Conservation (phyloP, 208 protist genomes). For the Tritrichomonas musculus region DNA sequence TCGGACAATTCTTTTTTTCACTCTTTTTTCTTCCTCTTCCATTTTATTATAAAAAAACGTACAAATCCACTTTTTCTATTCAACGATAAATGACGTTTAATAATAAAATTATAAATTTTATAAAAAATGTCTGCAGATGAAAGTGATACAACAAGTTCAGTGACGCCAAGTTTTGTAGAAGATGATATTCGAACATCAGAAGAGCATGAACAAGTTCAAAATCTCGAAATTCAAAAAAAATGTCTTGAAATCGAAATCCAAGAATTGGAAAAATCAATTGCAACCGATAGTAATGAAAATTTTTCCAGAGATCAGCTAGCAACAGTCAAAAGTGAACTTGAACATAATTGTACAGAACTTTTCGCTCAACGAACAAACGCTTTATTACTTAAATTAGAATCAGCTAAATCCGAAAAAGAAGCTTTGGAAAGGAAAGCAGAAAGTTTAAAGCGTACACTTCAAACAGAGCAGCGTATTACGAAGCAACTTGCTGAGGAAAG, state of each 20-base stretch:
- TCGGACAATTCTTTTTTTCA: too few relatives aligned
- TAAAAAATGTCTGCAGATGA: background rate
- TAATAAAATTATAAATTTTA: too few relatives aligned
- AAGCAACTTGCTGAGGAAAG: background rate
- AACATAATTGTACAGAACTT: background rate
- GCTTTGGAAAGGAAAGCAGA: background rate
- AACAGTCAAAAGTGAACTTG: background rate
- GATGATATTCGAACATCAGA: background rate
- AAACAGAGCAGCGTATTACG: background rate
- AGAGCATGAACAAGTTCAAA: background rate
- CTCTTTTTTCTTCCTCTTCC: too few relatives aligned
- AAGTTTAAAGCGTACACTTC: background rate
- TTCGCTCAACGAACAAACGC: background rate
- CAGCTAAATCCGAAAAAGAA: background rate
- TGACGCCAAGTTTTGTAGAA: background rate
- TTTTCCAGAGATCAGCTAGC: slow-evolving; percentile 5
- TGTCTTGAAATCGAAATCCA: background rate
- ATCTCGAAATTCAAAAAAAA: slow-evolving; percentile 10
- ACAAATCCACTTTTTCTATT: too few relatives aligned
- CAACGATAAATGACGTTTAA: too few relatives aligned
- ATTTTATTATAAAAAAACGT: too few relatives aligned
- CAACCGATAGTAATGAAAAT: background rate
- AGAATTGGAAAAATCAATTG: background rate
- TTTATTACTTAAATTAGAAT: background rate
- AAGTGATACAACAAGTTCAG: background rate